Evolutionary conservation across 306 rosid genomes (phyloP).

Genomic region (Begonia peltatifolia): DNA sequence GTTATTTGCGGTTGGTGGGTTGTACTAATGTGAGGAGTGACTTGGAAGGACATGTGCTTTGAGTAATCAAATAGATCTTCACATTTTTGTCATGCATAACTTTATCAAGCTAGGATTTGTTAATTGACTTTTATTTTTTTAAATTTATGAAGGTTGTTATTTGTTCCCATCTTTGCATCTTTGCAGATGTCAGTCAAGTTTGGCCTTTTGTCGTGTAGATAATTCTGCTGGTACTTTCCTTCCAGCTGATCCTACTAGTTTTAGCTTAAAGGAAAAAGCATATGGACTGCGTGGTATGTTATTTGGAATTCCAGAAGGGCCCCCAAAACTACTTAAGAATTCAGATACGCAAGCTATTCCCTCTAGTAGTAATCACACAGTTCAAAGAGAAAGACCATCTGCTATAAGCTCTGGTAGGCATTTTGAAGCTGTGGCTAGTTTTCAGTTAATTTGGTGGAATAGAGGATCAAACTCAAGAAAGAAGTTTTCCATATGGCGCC

Average conservation of each 20-base stretch:
- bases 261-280: conserved; percentile 37
- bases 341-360: conserved; percentile 24
- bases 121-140: too few species aligned
- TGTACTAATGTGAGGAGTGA: too few species aligned
- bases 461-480: conserved; percentile 64
- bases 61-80: too few species aligned
- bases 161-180: conserved; percentile 6
- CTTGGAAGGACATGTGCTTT: too few species aligned
- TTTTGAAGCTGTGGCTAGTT: conserved; percentile 72
- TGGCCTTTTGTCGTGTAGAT: conserved; percentile 85
- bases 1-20: too few species aligned
- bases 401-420: conserved; percentile 40
- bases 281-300: conserved; percentile 62
- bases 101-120: too few species aligned
- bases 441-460: conserved; percentile 86
- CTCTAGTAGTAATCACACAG: conserved; percentile 20
- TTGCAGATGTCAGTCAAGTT: conserved; percentile 40
- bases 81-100: too few species aligned
- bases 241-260: conserved; percentile 57
- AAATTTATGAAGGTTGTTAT: neutral
- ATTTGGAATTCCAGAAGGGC: conserved; percentile 48
- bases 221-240: conserved; percentile 84
- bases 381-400: conserved; percentile 28
- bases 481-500: conserved; percentile 84
- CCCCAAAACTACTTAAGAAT: conserved; percentile 19